phyloP scores from a whole-genome alignment of 2,329 filamentous ascomycete species.

The Incumbomyces lentus region DNA sequence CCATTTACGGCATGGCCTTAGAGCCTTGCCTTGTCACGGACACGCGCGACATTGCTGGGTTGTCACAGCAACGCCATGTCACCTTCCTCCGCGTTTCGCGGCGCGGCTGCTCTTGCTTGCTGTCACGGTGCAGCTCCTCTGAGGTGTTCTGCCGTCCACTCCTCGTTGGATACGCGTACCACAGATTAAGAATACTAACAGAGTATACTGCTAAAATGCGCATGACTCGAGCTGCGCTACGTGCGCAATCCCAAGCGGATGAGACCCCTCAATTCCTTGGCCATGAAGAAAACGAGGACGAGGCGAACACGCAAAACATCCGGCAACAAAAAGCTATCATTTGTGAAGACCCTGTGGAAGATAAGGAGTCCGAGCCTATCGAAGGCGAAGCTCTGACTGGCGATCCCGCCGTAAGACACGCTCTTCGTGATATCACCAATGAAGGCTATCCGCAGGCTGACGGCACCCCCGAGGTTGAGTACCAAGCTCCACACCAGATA shows the following conservation, averaged over 20 bases:
- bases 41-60: not conserved
- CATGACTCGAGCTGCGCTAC: slow-evolving; percentile 20
- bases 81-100: not conserved
- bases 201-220: slow-evolving; percentile 19
- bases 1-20: not conserved
- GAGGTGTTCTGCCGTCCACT: not conserved
- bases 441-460: slow-evolving; percentile 14
- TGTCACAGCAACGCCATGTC: too few species aligned
- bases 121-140: not conserved
- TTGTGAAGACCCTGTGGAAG: slow-evolving; percentile 3
- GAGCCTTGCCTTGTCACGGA: not conserved
- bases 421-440: slow-evolving; percentile 19
- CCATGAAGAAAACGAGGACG: slow-evolving; percentile 7
- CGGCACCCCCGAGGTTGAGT: slow-evolving; percentile 5
- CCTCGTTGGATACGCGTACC: not conserved
- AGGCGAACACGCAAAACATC: not conserved
- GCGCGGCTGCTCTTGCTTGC: too few species aligned
- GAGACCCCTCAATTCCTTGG: not conserved
- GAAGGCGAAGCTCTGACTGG: slow-evolving; percentile 5
- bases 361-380: not conserved
- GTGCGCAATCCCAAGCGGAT: slow-evolving; percentile 16
- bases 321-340: not conserved
- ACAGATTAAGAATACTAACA: not conserved
- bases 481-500: slow-evolving; percentile 6
- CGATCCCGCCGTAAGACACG: slow-evolving; percentile 9